phyloP scores from a whole-genome alignment of 2,329 filamentous ascomycete genomes.

The Clonostachys sp. region DNA sequence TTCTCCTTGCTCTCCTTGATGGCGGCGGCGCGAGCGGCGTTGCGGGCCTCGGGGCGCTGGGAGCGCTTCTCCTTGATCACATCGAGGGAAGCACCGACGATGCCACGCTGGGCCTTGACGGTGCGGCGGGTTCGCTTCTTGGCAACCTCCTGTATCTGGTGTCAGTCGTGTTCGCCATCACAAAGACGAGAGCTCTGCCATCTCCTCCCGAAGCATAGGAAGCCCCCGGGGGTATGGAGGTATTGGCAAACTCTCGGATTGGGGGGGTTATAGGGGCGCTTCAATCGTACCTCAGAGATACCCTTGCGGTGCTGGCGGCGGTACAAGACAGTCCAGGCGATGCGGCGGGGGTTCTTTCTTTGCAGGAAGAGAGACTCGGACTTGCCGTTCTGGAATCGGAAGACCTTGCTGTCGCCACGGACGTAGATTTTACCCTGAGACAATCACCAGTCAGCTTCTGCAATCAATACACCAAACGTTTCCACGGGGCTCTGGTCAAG shows the following conservation, averaged over 20 bases:
- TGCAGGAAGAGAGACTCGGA: conserved; percentile 99
- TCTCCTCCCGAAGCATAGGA: too few relatives aligned
- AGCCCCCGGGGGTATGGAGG: too few relatives aligned
- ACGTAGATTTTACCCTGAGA: conserved; percentile 97
- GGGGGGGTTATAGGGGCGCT: neutral
- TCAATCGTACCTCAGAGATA: conserved; percentile 90
- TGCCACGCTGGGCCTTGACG: conserved; percentile 97
- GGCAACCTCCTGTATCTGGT: conserved; percentile 79
- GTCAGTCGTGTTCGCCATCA: conserved; percentile 27
- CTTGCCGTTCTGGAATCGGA: conserved; percentile 99
- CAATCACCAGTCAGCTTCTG: conserved; percentile 16
- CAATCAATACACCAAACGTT: neutral
- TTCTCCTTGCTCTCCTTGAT: conserved; percentile 99
- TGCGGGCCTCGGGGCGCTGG: conserved; percentile 92
- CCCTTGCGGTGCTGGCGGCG: conserved; percentile 99
- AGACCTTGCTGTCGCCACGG: conserved; percentile 99
- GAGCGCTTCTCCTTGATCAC: conserved; percentile 99
- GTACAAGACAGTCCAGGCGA: conserved; percentile 98
- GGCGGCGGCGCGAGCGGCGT: conserved; percentile 81
- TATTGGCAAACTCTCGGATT: neutral
- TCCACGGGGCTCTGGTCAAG: too few relatives aligned
- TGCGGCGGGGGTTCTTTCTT: conserved; percentile 99
- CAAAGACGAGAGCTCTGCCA: too few relatives aligned
- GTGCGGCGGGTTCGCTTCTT: conserved; percentile 99
- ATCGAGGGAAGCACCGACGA: conserved; percentile 98